phyloP scores from a whole-genome alignment of 805 yeast genomes.

The Cyberlindnera sargentensis region DNA sequence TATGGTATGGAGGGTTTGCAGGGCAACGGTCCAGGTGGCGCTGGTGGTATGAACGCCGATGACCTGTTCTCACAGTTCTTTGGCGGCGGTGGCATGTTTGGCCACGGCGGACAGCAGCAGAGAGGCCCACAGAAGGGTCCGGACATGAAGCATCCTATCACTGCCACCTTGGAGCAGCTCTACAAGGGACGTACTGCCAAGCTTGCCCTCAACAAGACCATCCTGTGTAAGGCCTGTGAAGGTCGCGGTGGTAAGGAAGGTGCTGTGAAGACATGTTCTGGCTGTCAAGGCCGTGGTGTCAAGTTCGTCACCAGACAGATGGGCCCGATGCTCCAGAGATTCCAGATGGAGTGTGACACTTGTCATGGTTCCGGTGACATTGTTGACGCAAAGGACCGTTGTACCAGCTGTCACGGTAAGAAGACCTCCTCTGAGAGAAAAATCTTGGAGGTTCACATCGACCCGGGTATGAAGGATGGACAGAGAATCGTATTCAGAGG shows the following conservation, averaged over 20 bases:
- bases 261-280: slow-evolving; percentile 75
- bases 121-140: slow-evolving; percentile 85
- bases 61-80: slow-evolving; percentile 78
- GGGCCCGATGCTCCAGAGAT: slow-evolving; percentile 99
- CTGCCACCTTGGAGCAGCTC: slow-evolving; percentile 85
- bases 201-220: slow-evolving; percentile 87
- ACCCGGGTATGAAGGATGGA: slow-evolving; percentile 95
- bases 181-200: slow-evolving; percentile 92
- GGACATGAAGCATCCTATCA: slow-evolving; percentile 84
- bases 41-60: slow-evolving; percentile 62
- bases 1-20: slow-evolving; percentile 90
- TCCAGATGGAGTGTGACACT: slow-evolving; percentile 87
- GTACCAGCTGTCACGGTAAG: slow-evolving; percentile 83
- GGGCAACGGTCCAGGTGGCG: slow-evolving; percentile 71
- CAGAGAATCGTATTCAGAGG: slow-evolving; percentile 87
- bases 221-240: slow-evolving; percentile 80
- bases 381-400: slow-evolving; percentile 78
- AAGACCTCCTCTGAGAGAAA: slow-evolving; percentile 84
- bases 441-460: slow-evolving; percentile 88
- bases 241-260: slow-evolving; percentile 97
- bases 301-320: slow-evolving; percentile 92
- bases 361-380: slow-evolving; percentile 93
- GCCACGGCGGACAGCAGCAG: slow-evolving; percentile 55
- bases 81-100: slow-evolving; percentile 58
- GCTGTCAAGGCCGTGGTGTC: slow-evolving; percentile 90